A percentile compares a stretch with the other conserved stretches of the same genome.
Evolutionary conservation across 495 filamentous ascomycete species (phyloP).

Genomic region (Tetracladium marchalianum): DNA sequence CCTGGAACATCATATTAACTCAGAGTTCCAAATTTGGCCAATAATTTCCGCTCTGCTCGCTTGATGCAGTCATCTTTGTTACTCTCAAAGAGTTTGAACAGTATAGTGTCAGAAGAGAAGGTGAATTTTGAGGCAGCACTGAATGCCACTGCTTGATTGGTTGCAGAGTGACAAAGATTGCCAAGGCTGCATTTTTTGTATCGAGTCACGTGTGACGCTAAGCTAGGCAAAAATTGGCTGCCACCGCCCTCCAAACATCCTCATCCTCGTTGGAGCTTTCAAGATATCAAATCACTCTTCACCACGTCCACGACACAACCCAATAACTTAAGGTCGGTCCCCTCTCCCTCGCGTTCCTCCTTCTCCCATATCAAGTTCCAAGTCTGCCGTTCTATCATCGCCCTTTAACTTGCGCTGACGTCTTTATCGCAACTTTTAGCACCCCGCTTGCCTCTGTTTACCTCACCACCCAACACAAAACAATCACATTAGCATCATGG

Average conservation of each 20-base stretch:
- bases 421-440: slow-evolving; percentile 16
- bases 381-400: not conserved
- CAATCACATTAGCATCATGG: slow-evolving; percentile 44
- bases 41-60: no score
- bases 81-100: no score
- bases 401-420: slow-evolving; percentile 10
- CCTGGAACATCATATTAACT: no score
- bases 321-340: slow-evolving; percentile 3
- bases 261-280: slow-evolving; percentile 1
- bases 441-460: slow-evolving; percentile 26
- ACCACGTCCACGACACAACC: slow-evolving; percentile 16
- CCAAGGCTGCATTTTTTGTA: no score
- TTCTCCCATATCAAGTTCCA: not conserved
- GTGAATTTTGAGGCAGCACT: no score
- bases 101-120: no score
- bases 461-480: slow-evolving; percentile 20
- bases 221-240: slow-evolving; percentile 9
- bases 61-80: no score
- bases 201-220: slow-evolving; percentile 7
- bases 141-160: no score
- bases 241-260: slow-evolving; percentile 14
- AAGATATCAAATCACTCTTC: slow-evolving; percentile 11
- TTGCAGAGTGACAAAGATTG: no score
- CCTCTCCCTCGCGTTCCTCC: not conserved
- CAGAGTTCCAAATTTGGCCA: no score